These are phyloP conservation scores for Verticillium nubilum DNA, from an alignment of 2,329 filamentous ascomycete species.

Conservation along the genomic window DNA sequence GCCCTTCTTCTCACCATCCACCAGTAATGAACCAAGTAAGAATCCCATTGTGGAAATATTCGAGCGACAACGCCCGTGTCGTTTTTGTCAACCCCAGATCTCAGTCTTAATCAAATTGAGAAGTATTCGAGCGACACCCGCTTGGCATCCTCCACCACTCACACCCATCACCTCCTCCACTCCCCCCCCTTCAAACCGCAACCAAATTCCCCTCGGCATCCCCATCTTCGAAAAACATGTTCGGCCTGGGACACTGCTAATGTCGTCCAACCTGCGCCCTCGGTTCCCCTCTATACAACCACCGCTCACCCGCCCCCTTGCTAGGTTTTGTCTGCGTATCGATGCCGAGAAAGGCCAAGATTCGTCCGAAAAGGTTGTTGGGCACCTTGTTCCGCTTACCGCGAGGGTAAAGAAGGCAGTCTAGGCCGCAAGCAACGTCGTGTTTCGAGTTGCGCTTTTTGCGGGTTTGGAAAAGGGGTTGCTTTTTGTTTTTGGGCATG, in stretches of 20 bases:
- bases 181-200: background rate
- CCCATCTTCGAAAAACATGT: background rate
- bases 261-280: background rate
- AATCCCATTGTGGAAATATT: background rate
- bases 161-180: background rate
- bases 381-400: background rate
- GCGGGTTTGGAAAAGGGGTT: background rate
- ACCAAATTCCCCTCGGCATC: too few species aligned
- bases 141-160: background rate
- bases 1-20: too few species aligned
- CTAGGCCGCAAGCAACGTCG: conserved; percentile 1
- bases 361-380: background rate
- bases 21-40: too few species aligned
- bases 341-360: conserved; percentile 1
- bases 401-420: conserved; percentile 3
- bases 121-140: background rate
- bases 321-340: conserved; percentile 1
- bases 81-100: background rate
- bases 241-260: background rate
- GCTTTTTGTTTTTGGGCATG: background rate
- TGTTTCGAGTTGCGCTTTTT: conserved; percentile 1
- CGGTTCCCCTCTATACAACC: background rate
- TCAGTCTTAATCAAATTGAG: background rate
- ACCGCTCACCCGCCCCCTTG: background rate
- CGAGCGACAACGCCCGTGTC: background rate